Conservation (phyloP, 1,139 yeast genomes). For the Magnusiomyces paraingens region DNA sequence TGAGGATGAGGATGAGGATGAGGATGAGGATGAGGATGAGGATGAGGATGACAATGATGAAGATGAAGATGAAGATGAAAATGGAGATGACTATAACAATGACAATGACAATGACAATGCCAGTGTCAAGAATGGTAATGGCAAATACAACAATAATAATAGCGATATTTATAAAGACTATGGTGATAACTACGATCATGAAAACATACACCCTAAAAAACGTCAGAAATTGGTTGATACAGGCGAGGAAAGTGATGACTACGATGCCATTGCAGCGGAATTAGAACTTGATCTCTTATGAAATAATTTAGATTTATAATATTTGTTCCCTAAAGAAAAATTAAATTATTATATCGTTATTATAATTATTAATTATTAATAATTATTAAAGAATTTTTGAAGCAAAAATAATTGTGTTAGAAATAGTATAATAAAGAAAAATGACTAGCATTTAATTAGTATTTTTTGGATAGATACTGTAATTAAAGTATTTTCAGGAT, state of each 20-base stretch:
- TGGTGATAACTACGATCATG: conserved; percentile 14
- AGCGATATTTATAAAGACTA: conserved; percentile 11
- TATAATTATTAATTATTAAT: too few relatives aligned
- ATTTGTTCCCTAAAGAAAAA: too few relatives aligned
- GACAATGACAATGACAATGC: background rate
- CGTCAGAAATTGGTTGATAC: conserved; percentile 19
- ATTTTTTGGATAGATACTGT: too few relatives aligned
- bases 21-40: conserved; percentile 1
- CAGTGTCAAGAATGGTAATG: conserved; percentile 26
- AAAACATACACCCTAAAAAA: conserved; percentile 21
- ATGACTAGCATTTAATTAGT: too few relatives aligned
- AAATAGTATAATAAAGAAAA: too few relatives aligned
- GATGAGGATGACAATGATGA: background rate
- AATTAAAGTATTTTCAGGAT: too few relatives aligned
- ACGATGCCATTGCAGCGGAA: conserved; percentile 39
- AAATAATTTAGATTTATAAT: too few relatives aligned
- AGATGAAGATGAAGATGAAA: conserved; percentile 8
- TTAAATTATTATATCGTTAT: too few relatives aligned
- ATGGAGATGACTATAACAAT: conserved; percentile 2
- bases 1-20: background rate
- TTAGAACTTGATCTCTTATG: conserved; percentile 29
- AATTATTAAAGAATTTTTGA: too few relatives aligned
- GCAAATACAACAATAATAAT: conserved; percentile 7
- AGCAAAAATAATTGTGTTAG: too few relatives aligned
- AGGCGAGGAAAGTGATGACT: conserved; percentile 26